Percentiles rank a stretch among this genome's conserved stretches.
These are phyloP conservation scores for Apostasia ramifera DNA, from an alignment of 106 monocot genomes.

Conservation along the genomic window DNA sequence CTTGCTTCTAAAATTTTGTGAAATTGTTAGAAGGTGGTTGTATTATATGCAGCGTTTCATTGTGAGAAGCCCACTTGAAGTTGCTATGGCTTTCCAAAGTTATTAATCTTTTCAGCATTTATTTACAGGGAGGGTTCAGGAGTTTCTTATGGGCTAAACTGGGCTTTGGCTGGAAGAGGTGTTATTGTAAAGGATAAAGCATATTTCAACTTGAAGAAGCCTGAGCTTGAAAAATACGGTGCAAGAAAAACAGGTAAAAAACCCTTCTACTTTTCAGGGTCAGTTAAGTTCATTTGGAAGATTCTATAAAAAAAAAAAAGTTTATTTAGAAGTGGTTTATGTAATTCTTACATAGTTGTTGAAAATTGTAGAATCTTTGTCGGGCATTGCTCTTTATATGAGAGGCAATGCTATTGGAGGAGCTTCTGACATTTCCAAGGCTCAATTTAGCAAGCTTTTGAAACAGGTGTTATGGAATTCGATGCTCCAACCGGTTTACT, in stretches of 20 bases:
- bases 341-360: not conserved
- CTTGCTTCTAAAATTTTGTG: not conserved
- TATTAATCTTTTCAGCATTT: not conserved
- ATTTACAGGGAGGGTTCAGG: slow-evolving; percentile 37
- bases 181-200: slow-evolving; percentile 73
- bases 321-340: no score
- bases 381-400: slow-evolving; percentile 50
- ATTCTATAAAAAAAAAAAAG: no score
- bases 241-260: slow-evolving; percentile 35
- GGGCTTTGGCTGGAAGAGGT: slow-evolving; percentile 82
- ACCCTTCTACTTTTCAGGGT: not conserved
- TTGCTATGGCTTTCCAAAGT: not conserved
- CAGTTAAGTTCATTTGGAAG: not conserved
- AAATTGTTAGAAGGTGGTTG: not conserved
- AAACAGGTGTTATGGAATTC: slow-evolving; percentile 53
- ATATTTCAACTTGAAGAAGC: slow-evolving; percentile 56
- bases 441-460: slow-evolving; percentile 74
- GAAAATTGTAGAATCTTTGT: slow-evolving; percentile 32
- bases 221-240: slow-evolving; percentile 65
- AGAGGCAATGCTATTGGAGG: slow-evolving; percentile 62
- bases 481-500: not conserved
- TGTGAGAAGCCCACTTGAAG: not conserved
- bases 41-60: not conserved
- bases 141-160: slow-evolving; percentile 60
- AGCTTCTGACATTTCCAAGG: slow-evolving; percentile 55